Base-by-base conservation (phyloP, 176 grass and related monocot genomes). In the Thinopyrum elongatum region DNA sequence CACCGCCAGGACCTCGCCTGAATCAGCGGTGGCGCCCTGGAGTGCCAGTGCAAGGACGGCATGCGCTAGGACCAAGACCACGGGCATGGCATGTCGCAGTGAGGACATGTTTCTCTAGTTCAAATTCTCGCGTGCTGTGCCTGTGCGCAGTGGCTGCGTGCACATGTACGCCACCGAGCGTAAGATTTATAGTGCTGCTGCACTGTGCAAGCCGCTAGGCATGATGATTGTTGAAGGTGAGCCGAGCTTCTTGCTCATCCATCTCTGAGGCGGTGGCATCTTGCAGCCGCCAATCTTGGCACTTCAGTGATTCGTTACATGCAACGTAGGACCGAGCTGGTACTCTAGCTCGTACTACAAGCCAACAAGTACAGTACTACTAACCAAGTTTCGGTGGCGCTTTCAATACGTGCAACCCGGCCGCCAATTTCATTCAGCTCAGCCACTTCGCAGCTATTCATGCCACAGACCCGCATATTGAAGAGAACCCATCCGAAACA, bases 181-280 rank as follows among this genome's bases (percentile, higher is more conserved):
- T 21, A 46, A 44, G 73, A 61, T 83, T 60, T 74, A 74, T 74
- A 83, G 68, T 14, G 71, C 3, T 2, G 49, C 49, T 5, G 44
- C 62, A 14, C 23, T 2, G 10, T 63, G 1, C 59, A 23, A 7
- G 62, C 29, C 27, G 36, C 35, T 10, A 22, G 35, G 35, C 29
- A 35, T 36, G 13, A 4, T 27, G n/a, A 74, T 84, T 36, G 13
- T 7, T 27, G 16, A 74, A 88, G 22, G 74, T 88, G 25, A 70
- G 87, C 81, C 81, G 81, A 38, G 65, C 29, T 88, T 88, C 16
- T 88, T 84, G 87, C 25, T 88, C 87, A 65, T 80, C 85, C 69
- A 53, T 81, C 58, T 75, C 29, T 22, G 67, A 73, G 84, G 85
- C 77, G 65, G 55, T 1, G 29, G 19, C 17, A 61, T 33, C 34